These are phyloP conservation scores for Cavenderia fasciculata DNA, from an alignment of 78 protist species.

Conservation along the genomic window DNA sequence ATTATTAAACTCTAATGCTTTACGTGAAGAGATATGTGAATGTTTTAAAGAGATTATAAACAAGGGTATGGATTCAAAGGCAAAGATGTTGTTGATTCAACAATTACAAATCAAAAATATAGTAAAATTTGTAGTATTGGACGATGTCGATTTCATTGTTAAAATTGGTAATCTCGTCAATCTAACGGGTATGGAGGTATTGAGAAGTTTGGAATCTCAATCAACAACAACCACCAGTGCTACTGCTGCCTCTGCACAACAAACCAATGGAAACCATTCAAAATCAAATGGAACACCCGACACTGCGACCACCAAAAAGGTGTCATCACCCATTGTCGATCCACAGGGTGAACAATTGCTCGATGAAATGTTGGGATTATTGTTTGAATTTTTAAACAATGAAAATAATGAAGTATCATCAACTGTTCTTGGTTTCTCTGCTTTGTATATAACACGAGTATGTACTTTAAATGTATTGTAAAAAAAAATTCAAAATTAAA, in stretches of 20 bases:
- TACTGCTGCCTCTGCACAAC: neutral
- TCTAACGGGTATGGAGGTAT: constrained; percentile 78
- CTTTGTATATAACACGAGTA: constrained; percentile 50
- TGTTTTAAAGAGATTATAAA: constrained; percentile 73
- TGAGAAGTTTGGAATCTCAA: constrained; percentile 56
- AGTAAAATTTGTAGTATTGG: constrained; percentile 9
- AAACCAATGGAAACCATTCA: too few species aligned
- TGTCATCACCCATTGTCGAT: too few species aligned
- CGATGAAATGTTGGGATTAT: constrained; percentile 42
- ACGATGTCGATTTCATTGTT: constrained; percentile 61
- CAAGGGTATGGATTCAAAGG: constrained; percentile 77
- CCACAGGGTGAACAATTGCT: constrained; percentile 19
- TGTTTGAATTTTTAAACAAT: constrained; percentile 52
- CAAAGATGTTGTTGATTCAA: constrained; percentile 37
- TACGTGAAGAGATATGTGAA: constrained; percentile 50
- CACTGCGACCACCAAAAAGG: too few species aligned
- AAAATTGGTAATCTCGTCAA: constrained; percentile 67
- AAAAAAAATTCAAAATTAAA: neutral
- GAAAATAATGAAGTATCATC: constrained; percentile 57
- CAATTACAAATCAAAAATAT: constrained; percentile 55
- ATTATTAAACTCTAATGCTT: constrained; percentile 8
- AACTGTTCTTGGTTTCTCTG: constrained; percentile 49
- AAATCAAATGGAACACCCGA: too few species aligned
- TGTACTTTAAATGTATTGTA: neutral
- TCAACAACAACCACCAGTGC: neutral